Conservation (phyloP, 2,329 filamentous ascomycete species). For the Alternaria burnsii region DNA sequence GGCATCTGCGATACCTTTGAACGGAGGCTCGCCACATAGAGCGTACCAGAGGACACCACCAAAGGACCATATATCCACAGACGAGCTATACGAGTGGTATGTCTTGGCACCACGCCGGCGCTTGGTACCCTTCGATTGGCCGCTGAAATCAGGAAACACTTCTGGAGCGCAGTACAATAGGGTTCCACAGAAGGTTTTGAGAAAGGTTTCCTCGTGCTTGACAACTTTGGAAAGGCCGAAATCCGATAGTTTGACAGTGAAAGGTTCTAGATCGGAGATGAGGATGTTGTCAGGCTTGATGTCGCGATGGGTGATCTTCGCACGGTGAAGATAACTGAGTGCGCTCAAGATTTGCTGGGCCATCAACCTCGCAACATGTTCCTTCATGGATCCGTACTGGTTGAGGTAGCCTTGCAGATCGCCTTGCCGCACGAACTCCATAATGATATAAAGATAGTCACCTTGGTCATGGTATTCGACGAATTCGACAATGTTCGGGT, state of each 20-base stretch:
- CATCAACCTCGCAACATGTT: constrained; percentile 74
- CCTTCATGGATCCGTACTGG: constrained; percentile 68
- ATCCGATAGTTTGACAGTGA: constrained; percentile 90
- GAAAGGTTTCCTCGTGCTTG: constrained; percentile 86
- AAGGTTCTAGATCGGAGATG: constrained; percentile 74
- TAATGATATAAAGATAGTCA: constrained; percentile 89
- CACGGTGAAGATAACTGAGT: constrained; percentile 83
- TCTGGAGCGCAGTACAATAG: constrained; percentile 95
- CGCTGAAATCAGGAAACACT: constrained; percentile 84
- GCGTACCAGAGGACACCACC: constrained; percentile 91
- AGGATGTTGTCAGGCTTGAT: constrained; percentile 99
- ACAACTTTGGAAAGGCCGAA: constrained; percentile 97
- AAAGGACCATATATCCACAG: constrained; percentile 95
- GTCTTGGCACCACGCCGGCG: constrained; percentile 63
- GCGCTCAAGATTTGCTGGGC: constrained; percentile 81
- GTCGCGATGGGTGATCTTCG: constrained; percentile 95
- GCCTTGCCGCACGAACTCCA: constrained; percentile 87
- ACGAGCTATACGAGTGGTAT: constrained; percentile 79
- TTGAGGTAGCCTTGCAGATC: constrained; percentile 80
- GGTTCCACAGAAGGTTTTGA: constrained; percentile 96
- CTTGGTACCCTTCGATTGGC: constrained; percentile 70
- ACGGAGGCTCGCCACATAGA: constrained; percentile 82
- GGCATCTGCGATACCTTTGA: constrained; percentile 77
- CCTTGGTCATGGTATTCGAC: constrained; percentile 87
- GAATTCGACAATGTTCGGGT: constrained; percentile 91